These are phyloP conservation scores for Diaporthe vaccinii DNA, from an alignment of 2,329 filamentous ascomycete species.

Conservation along the genomic window DNA sequence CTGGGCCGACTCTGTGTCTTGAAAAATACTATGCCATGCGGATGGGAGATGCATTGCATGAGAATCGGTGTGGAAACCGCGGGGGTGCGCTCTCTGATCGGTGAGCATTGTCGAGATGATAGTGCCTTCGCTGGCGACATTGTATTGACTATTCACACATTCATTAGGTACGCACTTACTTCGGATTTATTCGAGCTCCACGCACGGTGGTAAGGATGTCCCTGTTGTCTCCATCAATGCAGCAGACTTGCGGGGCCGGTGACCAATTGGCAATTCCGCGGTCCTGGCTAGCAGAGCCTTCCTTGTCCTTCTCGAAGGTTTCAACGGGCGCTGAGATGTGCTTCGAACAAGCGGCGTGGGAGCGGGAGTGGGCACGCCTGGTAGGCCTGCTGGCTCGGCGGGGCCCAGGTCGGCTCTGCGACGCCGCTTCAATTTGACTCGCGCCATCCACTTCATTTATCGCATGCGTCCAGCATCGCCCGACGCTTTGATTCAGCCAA, in stretches of 20 bases:
- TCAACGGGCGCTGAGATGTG: conserved; percentile 38
- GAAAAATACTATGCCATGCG: background rate
- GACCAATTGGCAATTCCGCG: conserved; percentile 43
- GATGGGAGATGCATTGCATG: background rate
- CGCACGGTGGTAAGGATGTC: conserved; percentile 23
- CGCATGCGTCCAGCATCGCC: conserved; percentile 37
- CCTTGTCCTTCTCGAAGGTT: conserved; percentile 43
- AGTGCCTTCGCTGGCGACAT: conserved; percentile 11
- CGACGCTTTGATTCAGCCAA: conserved; percentile 40
- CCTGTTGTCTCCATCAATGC: conserved; percentile 13
- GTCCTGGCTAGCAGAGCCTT: conserved; percentile 36
- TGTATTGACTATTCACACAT: background rate
- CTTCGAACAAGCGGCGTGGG: conserved; percentile 37
- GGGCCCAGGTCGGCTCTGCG: conserved; percentile 38
- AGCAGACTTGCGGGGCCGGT: conserved; percentile 25
- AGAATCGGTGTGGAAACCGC: conserved; percentile 13
- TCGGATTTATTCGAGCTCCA: conserved; percentile 11
- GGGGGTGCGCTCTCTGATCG: conserved; percentile 19
- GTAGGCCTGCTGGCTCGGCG: conserved; percentile 34
- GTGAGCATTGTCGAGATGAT: conserved; percentile 28
- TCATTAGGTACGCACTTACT: conserved; percentile 20
- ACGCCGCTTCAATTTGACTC: conserved; percentile 39
- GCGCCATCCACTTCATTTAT: conserved; percentile 38
- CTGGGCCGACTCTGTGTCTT: background rate
- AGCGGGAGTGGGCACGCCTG: conserved; percentile 33